Base-by-base conservation (phyloP, 345 rosid species). In the Salix koriyanagi region DNA sequence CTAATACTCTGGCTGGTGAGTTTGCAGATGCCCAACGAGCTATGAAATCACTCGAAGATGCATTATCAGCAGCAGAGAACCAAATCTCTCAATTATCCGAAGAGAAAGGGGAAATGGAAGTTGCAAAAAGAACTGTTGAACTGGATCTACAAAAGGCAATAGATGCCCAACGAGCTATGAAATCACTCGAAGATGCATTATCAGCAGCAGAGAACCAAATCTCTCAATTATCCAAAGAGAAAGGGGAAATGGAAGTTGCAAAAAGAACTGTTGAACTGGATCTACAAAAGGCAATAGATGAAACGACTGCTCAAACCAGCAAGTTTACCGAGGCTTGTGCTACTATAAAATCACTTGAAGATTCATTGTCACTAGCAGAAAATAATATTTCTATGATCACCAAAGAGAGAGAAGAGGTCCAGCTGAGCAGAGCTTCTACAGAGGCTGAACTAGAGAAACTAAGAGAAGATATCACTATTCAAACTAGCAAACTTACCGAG, bases 351-450 rank as follows among this genome's bases (percentile, higher is more conserved):
- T 82, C 94, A 21, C 89, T 91, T 80, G 97, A 92, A 86, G 89
- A 87, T 80, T 88, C 90, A 72, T 84, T 91, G 83, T 83, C 77
- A 62, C 78, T 76, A 71, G 91, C 92, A 61, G 94, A 89, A 82
- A 85, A 70, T 73, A 86, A 85, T 67, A 85, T 88, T 82, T 83
- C 86, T 54, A 78, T 79, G 64, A 84, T 91, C 46, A 79, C 82
- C 67, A 89, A 75, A 81, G 97, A 88, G 84, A 90, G 88, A 81
- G 94, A 92, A 82, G 97, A 88, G 83, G 88, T 85, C 82, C 89
- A 86, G 77, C 80, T 77, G 76, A 75, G 85, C 77, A 81, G 84
- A 79, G 86, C 85, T 79, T 79, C 85, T 60, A 79, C 85, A 61
- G 91, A 82, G 82, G 78, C 76, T 52, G 94, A 92, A 69, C 80